phyloP scores from a whole-genome alignment of 805 yeast species.

The Candida saitoana region DNA sequence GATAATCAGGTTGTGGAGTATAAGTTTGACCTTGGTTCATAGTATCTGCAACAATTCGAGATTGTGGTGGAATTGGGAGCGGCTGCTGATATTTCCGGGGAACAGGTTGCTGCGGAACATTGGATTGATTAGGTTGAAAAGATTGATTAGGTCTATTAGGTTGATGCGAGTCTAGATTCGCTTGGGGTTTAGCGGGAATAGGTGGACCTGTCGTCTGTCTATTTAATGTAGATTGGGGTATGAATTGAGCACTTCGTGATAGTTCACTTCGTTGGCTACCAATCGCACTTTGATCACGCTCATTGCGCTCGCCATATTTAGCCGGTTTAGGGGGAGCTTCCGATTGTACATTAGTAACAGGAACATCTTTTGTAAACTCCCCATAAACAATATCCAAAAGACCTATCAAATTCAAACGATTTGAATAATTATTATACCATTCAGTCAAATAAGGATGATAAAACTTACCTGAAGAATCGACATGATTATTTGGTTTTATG shows the following conservation, averaged over 20 bases:
- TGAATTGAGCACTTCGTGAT: constrained; percentile 11
- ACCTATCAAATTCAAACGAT: constrained; percentile 24
- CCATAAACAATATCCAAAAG: constrained; percentile 28
- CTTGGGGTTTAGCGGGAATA: constrained; percentile 20
- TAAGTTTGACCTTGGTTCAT: not conserved
- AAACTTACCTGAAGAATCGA: constrained; percentile 68
- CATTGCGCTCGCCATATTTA: constrained; percentile 2
- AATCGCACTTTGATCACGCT: not conserved
- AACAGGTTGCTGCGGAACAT: constrained; percentile 5
- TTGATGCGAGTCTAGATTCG: too few species aligned
- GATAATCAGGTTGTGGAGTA: not conserved
- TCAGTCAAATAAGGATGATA: constrained; percentile 64
- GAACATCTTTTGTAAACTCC: constrained; percentile 40
- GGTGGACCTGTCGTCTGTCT: constrained; percentile 21
- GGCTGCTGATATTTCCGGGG: constrained; percentile 31
- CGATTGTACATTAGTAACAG: constrained; percentile 34
- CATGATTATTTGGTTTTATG: constrained; percentile 56
- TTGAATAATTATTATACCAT: constrained; percentile 40
- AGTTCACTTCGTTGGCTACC: not conserved
- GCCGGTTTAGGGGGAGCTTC: constrained; percentile 15
- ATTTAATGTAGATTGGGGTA: constrained; percentile 13
- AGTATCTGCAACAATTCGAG: not conserved
- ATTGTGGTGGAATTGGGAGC: constrained; percentile 20
- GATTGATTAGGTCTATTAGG: too few species aligned
- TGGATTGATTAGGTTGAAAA: not conserved